Evolutionary conservation across 192 early-diverging fungal genomes (phyloP).

Genomic region (Lobosporangium transversale): DNA sequence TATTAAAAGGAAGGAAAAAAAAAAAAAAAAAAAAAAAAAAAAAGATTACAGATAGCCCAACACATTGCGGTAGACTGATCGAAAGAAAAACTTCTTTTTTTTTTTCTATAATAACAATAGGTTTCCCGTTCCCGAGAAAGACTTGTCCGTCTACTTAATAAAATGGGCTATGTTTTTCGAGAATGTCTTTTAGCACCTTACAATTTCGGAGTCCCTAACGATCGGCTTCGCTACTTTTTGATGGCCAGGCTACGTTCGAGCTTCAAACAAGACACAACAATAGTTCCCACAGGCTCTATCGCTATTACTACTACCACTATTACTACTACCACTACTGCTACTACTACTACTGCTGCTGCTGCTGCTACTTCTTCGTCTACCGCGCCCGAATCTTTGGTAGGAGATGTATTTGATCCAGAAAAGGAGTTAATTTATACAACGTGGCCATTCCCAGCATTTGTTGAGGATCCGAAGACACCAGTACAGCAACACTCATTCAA

Average conservation of each 20-base stretch:
- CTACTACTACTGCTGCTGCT: too few species aligned
- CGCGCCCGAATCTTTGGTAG: background rate
- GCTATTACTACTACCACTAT: too few species aligned
- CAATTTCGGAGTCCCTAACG: constrained; percentile 83
- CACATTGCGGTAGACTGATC: background rate
- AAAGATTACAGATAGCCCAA: too few species aligned
- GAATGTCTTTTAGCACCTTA: constrained; percentile 79
- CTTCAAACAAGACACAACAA: too few species aligned
- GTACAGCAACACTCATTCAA: constrained; percentile 22
- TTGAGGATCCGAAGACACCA: constrained; percentile 19
- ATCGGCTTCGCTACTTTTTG: constrained; percentile 80
- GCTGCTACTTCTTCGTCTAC: background rate
- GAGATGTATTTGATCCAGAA: constrained; percentile 20
- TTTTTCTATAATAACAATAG: constrained; percentile 17
- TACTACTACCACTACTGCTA: too few species aligned
- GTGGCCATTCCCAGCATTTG: constrained; percentile 60
- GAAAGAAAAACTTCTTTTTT: constrained; percentile 1
- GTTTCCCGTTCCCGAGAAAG: constrained; percentile 69
- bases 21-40: too few species aligned
- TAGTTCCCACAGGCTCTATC: too few species aligned
- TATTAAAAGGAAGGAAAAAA: background rate
- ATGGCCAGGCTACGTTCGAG: constrained; percentile 56
- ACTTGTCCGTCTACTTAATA: constrained; percentile 63
- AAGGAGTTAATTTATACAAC: constrained; percentile 45
- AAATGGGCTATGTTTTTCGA: constrained; percentile 67